These are phyloP conservation scores for Calycina herbarum DNA, from an alignment of 2,329 filamentous ascomycete genomes.

Conservation along the genomic window DNA sequence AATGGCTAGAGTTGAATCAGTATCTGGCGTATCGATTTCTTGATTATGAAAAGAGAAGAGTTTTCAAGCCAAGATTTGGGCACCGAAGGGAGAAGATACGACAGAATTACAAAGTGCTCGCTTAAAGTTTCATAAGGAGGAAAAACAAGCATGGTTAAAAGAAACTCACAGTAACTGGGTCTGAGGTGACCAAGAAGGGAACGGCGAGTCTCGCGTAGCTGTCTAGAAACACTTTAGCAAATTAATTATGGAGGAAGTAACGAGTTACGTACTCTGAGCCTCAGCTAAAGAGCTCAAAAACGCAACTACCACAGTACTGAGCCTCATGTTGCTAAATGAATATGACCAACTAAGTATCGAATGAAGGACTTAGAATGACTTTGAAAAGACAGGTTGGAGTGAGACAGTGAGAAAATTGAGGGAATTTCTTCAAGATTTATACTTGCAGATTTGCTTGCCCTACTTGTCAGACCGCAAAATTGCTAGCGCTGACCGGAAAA, in stretches of 20 bases:
- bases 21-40: too few species aligned
- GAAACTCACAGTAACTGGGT: slow-evolving; percentile 15
- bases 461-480: neutral
- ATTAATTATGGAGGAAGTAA: too few species aligned
- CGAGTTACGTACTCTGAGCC: neutral
- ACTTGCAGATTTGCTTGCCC: neutral
- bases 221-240: neutral
- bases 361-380: neutral
- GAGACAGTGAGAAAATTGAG: neutral
- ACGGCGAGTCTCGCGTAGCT: slow-evolving; percentile 12
- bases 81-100: neutral
- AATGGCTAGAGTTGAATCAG: slow-evolving; percentile 39
- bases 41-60: neutral
- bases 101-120: neutral
- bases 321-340: slow-evolving; percentile 10
- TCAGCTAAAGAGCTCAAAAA: slow-evolving; percentile 3
- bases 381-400: neutral
- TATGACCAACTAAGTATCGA: neutral
- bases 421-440: slow-evolving; percentile 5
- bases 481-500: slow-evolving; percentile 1
- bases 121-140: neutral
- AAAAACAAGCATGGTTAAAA: neutral
- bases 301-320: slow-evolving; percentile 2
- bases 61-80: neutral
- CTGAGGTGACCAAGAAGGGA: slow-evolving; percentile 10